Evolutionary conservation across 257 asterid species (phyloP).

Genomic region (Solanum chmielewskii): DNA sequence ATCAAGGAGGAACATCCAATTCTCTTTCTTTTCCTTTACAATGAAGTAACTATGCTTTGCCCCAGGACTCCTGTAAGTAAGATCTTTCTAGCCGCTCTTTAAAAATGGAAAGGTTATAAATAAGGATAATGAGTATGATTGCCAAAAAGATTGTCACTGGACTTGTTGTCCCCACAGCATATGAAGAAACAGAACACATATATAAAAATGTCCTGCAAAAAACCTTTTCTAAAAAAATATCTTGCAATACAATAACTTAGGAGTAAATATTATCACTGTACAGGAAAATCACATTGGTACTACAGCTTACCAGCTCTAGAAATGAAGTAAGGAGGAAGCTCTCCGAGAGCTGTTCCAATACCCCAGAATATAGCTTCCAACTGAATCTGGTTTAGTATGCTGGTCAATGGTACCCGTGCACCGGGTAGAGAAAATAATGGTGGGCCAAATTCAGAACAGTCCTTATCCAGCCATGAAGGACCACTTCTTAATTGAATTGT

Average conservation of each 20-base stretch:
- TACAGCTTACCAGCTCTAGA: constrained; percentile 19
- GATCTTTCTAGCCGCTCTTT: background rate
- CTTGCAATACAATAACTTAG: background rate
- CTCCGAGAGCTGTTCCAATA: constrained; percentile 29
- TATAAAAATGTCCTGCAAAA: background rate
- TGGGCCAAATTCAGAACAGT: constrained; percentile 15
- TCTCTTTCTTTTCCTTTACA: background rate
- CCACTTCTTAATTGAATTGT: constrained; percentile 23
- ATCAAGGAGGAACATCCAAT: background rate
- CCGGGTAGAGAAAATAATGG: constrained; percentile 6
- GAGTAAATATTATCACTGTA: background rate
- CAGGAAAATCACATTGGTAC: background rate
- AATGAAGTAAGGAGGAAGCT: constrained; percentile 28
- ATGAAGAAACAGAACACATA: background rate
- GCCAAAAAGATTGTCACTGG: background rate
- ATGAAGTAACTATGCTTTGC: background rate
- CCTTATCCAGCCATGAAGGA: constrained; percentile 27
- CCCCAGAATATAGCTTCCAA: constrained; percentile 26
- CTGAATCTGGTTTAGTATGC: constrained; percentile 22
- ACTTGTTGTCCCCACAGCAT: background rate
- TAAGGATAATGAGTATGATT: background rate
- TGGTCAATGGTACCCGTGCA: constrained; percentile 19
- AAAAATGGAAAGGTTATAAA: background rate
- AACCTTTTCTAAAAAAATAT: background rate
- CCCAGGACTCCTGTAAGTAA: background rate